Percentiles rank a stretch among this genome's conserved stretches.
These are phyloP conservation scores for Candida hungchunana DNA, from an alignment of 805 yeast genomes.

Conservation along the genomic window DNA sequence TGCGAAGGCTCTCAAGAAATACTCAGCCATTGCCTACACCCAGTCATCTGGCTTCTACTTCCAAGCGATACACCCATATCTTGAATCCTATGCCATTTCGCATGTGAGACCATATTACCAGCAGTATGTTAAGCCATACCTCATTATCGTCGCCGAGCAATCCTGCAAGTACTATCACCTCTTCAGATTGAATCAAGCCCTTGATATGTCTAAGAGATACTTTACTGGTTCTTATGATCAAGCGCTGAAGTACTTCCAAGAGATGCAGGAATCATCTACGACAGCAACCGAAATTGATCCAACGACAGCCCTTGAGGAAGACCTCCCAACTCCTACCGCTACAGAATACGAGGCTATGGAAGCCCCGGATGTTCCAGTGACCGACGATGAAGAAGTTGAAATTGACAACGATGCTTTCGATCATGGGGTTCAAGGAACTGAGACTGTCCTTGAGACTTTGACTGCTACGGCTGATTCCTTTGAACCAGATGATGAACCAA, in stretches of 20 bases:
- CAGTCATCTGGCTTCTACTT: slow-evolving; percentile 6
- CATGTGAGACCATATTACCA: slow-evolving; percentile 5
- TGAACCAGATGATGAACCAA: slow-evolving; percentile 3
- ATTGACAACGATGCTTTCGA: slow-evolving; percentile 6
- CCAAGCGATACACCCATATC: slow-evolving; percentile 5
- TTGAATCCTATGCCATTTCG: slow-evolving; percentile 1
- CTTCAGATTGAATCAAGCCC: slow-evolving; percentile 18
- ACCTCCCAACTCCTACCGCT: slow-evolving; percentile 9
- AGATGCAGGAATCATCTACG: slow-evolving; percentile 3
- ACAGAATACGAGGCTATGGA: slow-evolving; percentile 8
- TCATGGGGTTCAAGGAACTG: background rate
- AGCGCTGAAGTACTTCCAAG: slow-evolving; percentile 12
- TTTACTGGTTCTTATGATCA: slow-evolving; percentile 17
- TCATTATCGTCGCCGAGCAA: slow-evolving; percentile 2
- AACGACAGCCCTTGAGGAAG: slow-evolving; percentile 12
- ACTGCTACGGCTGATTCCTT: background rate
- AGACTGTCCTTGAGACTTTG: background rate
- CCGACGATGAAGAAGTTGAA: slow-evolving; percentile 7
- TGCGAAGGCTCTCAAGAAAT: slow-evolving; percentile 1
- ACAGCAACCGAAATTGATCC: slow-evolving; percentile 4
- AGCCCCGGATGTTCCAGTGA: slow-evolving; percentile 11
- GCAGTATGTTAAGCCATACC: slow-evolving; percentile 10
- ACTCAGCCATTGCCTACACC: slow-evolving; percentile 1
- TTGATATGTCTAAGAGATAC: slow-evolving; percentile 16
- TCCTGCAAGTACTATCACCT: slow-evolving; percentile 14